Evolutionary conservation across 495 filamentous ascomycete species (phyloP), one percentile per base, ranked within the genome.

Genomic region (Bombardia bombarda): DNA sequence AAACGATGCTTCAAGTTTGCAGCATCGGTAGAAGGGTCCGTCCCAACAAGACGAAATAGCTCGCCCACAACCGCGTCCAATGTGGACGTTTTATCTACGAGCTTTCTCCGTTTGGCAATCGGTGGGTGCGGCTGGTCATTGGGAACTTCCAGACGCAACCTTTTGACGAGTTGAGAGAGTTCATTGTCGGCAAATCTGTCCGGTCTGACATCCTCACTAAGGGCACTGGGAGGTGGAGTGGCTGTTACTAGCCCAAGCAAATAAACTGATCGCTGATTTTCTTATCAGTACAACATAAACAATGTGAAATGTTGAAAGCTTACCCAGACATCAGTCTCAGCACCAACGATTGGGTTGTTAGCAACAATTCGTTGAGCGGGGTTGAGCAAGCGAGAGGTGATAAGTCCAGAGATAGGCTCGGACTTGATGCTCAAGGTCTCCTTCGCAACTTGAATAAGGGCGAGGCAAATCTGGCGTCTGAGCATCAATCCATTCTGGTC

Each of bases 291-390:
- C 1, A 10, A 38, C 19, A 9, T 23, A n/a, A 18, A 23, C 6
- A n/a, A n/a, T n/a, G n/a, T n/a, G n/a, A n/a, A n/a, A n/a, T n/a
- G n/a, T n/a, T n/a, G n/a, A n/a, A n/a, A n/a, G 48, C 63, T 36
- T 58, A 67, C 66, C 56, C 52, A 53, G 35, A 68, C 18, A 36
- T 70, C 66, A 9, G 52, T 55, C 3, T 43, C 53, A 2, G 30
- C 22, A 3, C 46, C 43, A 30, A 52, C n/a, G 7, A 43, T 37
- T 9, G 51, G 33, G 8, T 62, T 52, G 5, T 52, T 52, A 3
- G 42, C 43, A 1, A 47, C 47, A 10, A 63, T 38, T 9, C 52
- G 51, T 21, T 58, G 56, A 4, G 60, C 39, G 2, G 43, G 50
- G 1, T 50, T 43, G 10, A 62, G 41, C 6, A 72, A 49, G 12